phyloP scores from a whole-genome alignment of 2,329 filamentous ascomycete genomes.

The Colletotrichum abscissum region DNA sequence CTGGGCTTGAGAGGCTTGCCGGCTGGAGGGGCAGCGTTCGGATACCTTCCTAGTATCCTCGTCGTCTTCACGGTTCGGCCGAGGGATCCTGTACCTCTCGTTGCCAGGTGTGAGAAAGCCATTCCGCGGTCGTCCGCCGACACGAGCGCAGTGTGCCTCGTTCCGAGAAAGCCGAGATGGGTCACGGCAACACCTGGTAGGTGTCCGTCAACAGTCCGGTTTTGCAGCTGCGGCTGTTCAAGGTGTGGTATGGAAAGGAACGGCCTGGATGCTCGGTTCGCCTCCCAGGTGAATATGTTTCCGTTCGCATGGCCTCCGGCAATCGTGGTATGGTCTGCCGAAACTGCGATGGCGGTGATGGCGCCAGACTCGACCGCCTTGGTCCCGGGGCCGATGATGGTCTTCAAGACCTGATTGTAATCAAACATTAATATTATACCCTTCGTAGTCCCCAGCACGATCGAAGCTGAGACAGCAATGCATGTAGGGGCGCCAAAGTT shows the following conservation, averaged over 20 bases:
- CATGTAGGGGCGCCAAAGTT: slow-evolving; percentile 95
- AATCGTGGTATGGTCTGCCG: slow-evolving; percentile 92
- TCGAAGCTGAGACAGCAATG: slow-evolving; percentile 86
- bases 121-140: slow-evolving; percentile 96
- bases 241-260: slow-evolving; percentile 89
- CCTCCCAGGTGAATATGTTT: slow-evolving; percentile 97
- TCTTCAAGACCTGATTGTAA: slow-evolving; percentile 94
- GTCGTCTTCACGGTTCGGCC: slow-evolving; percentile 89
- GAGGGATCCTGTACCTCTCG: slow-evolving; percentile 87
- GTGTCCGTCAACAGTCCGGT: slow-evolving; percentile 83
- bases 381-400: slow-evolving; percentile 92
- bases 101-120: slow-evolving; percentile 98
- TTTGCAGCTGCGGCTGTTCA: slow-evolving; percentile 71
- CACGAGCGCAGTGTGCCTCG: slow-evolving; percentile 91
- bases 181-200: slow-evolving; percentile 81
- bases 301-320: slow-evolving; percentile 91
- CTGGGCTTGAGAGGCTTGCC: slow-evolving; percentile 86
- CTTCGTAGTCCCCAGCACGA: slow-evolving; percentile 92
- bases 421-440: slow-evolving; percentile 96
- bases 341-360: slow-evolving; percentile 88
- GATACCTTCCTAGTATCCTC: slow-evolving; percentile 91
- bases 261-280: slow-evolving; percentile 81
- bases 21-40: slow-evolving; percentile 70
- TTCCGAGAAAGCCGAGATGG: slow-evolving; percentile 95
- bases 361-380: slow-evolving; percentile 94